Evolutionary conservation across 2,329 filamentous ascomycete genomes (phyloP).

Genomic region (Xylariaceae sp.): DNA sequence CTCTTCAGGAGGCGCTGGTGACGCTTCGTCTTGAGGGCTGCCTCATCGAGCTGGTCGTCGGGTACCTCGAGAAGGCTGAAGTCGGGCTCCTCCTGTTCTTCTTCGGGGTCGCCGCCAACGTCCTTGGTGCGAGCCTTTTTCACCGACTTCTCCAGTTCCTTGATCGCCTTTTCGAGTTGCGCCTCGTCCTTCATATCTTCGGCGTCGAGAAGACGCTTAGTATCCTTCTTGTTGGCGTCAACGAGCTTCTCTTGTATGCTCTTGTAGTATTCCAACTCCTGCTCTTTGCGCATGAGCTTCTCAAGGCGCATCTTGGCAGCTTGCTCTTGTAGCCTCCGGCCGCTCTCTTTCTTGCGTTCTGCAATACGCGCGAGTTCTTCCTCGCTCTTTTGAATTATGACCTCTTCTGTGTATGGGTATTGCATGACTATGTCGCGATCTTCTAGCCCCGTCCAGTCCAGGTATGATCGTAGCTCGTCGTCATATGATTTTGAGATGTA

Average conservation of each 20-base stretch:
- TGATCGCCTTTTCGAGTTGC: slow-evolving; percentile 77
- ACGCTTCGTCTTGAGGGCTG: slow-evolving; percentile 84
- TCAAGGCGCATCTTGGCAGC: slow-evolving; percentile 96
- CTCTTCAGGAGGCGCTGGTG: slow-evolving; percentile 91
- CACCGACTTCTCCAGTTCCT: slow-evolving; percentile 86
- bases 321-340: slow-evolving; percentile 86
- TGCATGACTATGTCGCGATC: slow-evolving; percentile 86
- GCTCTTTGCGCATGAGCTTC: slow-evolving; percentile 91
- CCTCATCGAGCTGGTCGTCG: slow-evolving; percentile 90
- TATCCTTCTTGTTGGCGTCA: slow-evolving; percentile 86
- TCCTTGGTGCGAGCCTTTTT: slow-evolving; percentile 90
- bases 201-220: slow-evolving; percentile 76
- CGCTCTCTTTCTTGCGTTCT: slow-evolving; percentile 93
- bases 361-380: slow-evolving; percentile 88
- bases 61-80: slow-evolving; percentile 87
- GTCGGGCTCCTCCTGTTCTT: slow-evolving; percentile 75
- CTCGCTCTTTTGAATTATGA: slow-evolving; percentile 86
- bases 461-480: slow-evolving; percentile 66
- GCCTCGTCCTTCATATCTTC: slow-evolving; percentile 91
- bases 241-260: slow-evolving; percentile 69
- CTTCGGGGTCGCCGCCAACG: slow-evolving; percentile 74
- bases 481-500: slow-evolving; percentile 86
- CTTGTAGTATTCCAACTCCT: slow-evolving; percentile 91
- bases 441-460: slow-evolving; percentile 91
- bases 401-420: slow-evolving; percentile 88